Base-by-base conservation (phyloP, 768 basidiomycete genomes). In the Tulasnella sp. region DNA sequence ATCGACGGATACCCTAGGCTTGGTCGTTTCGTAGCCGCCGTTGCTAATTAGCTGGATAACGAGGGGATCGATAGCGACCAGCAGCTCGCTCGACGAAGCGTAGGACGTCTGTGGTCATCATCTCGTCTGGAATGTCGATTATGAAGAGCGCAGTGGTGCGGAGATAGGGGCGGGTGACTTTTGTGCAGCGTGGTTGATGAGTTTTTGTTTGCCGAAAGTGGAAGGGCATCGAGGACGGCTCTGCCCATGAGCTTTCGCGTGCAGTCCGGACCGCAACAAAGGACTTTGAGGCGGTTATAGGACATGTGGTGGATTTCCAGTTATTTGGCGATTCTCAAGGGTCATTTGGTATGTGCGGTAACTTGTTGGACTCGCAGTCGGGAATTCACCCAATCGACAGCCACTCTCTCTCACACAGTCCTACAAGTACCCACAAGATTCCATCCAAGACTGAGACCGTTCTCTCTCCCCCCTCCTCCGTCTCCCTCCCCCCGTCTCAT, bases 391-490 rank as follows among this genome's bases (percentile, higher is more conserved):
- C 44, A 59, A 26, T 59, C 22, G 52, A 19, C 52, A 59, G 52
- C 52, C 52, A 59, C 64, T 34, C 64, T 65, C 64, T 65, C 64
- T 36, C 64, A 65, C 64, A 65, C 34, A 65, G 35, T 65, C 34
- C 64, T 65, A 59, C 39, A 65, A 65, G 64, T 65, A 65, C 64
- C 64, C 64, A 65, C 64, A 65, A 65, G 64, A 65, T 65, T 40
- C 64, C 64, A 65, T 59, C 52, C 52, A 59, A 59, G 52, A 59
- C 52, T 59, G 52, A 32, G 52, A 65, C 64, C 17, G 64, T 26
- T 40, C 35, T 37, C 35, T n/a, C 63, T 16, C 64, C 64, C 14
- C 17, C 64, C 35, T 26, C 64, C 16, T 37, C 64, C 2, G 6
- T 65, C 64, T 14, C 19, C 34, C 64, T 12, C 39, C 19, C 22